Base-by-base conservation (phyloP, 176 grass and related monocot genomes). In the Aegilops sharonensis region DNA sequence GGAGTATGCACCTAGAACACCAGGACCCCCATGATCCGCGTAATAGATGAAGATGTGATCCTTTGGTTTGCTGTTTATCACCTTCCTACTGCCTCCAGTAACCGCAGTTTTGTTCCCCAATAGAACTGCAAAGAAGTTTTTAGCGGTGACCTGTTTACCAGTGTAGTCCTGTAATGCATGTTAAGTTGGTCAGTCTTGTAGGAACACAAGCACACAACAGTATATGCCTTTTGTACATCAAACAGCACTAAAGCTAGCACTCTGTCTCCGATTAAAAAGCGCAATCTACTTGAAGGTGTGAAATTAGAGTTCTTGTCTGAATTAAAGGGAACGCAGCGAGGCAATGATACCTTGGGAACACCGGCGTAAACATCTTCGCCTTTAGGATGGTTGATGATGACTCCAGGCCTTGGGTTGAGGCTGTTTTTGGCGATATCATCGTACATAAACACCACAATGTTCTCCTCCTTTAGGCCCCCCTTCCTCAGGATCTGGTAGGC, bases 31-130 rank as follows among this genome's bases (percentile, higher is more conserved):
- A 74, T 98, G 96, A 81, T 98, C 96, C 3, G 96, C 89, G 84
- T 95, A 98, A 75, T 98, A 98, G 84, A 98, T 87, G 83, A 98
- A 98, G 80, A 98, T 98, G 39, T 93, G 94, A 66, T 98, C 96
- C 66, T 89, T 73, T 48, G 84, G 79, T 90, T 95, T 91, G 65
- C 96, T 98, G 70, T 98, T 77, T 83, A 98, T 88, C 35, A 98
- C 96, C 87, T 98, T 98, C 81, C 87, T 81, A 86, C 93, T 98
- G 76, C 96, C 96, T 77, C 93, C 96, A 92, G 93, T 85, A 68
- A 94, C 84, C 32, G 93, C 87, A 67, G 74, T 91, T 87, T 88
- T 92, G 64, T 95, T 85, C 17, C 96, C 96, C 86, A 92, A 78
- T n/a, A 98, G 86, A 68, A 92, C 96, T 42, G 91, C 92, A 65